These are phyloP conservation scores for Royoungia palumana DNA, from an alignment of 768 basidiomycete genomes.

Conservation along the genomic window DNA sequence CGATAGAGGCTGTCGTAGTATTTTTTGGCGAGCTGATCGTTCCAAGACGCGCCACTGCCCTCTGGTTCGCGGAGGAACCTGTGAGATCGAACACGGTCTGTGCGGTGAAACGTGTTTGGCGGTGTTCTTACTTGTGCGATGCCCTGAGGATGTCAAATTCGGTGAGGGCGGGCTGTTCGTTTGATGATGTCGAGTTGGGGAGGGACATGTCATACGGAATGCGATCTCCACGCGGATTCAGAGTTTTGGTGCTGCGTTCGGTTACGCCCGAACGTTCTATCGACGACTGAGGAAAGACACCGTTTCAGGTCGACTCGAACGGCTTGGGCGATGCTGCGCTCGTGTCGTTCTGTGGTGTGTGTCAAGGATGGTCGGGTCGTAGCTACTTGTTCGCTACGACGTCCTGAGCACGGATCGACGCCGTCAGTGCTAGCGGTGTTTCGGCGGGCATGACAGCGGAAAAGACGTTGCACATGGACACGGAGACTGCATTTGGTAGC, in stretches of 20 bases:
- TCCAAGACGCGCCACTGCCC: slow-evolving; percentile 49
- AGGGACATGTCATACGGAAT: background rate
- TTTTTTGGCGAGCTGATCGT: slow-evolving; percentile 81
- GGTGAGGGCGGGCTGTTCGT: slow-evolving; percentile 19
- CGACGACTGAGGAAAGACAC: too few species aligned
- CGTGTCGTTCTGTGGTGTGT: too few species aligned
- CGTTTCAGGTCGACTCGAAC: too few species aligned
- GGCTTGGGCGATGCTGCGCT: too few species aligned
- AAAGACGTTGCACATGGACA: too few species aligned
- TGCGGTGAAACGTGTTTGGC: background rate
- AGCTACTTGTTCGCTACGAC: too few species aligned
- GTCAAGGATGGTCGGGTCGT: too few species aligned
- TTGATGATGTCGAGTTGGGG: too few species aligned
- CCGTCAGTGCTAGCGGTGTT: slow-evolving; percentile 3
- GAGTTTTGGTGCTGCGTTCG: too few species aligned
- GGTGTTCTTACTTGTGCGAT: slow-evolving; percentile 54
- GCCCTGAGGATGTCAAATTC: slow-evolving; percentile 79
- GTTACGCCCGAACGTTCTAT: too few species aligned
- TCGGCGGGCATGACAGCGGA: background rate
- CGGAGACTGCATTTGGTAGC: too few species aligned
- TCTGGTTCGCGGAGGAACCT: slow-evolving; percentile 65
- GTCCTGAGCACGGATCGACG: too few species aligned
- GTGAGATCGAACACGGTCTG: background rate
- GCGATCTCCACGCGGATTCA: background rate
- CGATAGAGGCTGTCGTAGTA: slow-evolving; percentile 88